A percentile compares a stretch with the other conserved stretches of the same genome.
Conservation (phyloP, 768 basidiomycete species). For the Ramaria rubella region DNA sequence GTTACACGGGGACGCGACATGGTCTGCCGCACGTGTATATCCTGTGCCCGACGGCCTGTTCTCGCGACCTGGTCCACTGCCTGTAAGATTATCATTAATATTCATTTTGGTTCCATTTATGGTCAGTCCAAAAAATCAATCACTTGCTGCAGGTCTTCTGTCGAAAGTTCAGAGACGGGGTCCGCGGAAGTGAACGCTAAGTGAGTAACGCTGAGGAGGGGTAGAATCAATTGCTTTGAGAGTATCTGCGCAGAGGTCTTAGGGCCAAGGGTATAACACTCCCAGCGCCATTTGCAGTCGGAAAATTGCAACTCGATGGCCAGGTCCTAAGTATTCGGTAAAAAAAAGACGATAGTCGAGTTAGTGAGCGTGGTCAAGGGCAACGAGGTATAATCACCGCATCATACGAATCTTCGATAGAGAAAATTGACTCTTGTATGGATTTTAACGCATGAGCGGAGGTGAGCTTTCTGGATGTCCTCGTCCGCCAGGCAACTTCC, state of each 20-base stretch:
- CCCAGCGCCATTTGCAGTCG: conserved; percentile 66
- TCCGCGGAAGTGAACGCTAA: conserved; percentile 60
- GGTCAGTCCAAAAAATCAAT: neutral
- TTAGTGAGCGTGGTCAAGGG: neutral
- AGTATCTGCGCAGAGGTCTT: conserved; percentile 63
- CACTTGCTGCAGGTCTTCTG: conserved; percentile 63
- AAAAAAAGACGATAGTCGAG: neutral
- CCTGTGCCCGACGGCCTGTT: conserved; percentile 58
- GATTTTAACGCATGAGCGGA: conserved; percentile 58
- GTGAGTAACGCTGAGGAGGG: conserved; percentile 65
- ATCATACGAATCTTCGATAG: conserved; percentile 51
- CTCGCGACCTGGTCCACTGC: conserved; percentile 64
- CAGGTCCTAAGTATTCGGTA: conserved; percentile 45
- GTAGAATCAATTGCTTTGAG: conserved; percentile 72
- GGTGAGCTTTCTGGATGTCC: conserved; percentile 47
- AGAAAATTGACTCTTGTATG: conserved; percentile 50
- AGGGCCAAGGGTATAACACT: conserved; percentile 57
- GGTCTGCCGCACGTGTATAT: conserved; percentile 67
- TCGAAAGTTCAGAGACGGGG: conserved; percentile 47
- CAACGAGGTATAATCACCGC: conserved; percentile 37
- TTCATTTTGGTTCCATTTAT: neutral
- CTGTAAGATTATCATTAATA: conserved; percentile 30
- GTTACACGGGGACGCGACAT: conserved; percentile 62
- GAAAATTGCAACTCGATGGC: conserved; percentile 54
- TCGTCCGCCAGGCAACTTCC: conserved; percentile 47